Evolutionary conservation across 345 rosid genomes (phyloP).

Genomic region (Psidium guajava): DNA sequence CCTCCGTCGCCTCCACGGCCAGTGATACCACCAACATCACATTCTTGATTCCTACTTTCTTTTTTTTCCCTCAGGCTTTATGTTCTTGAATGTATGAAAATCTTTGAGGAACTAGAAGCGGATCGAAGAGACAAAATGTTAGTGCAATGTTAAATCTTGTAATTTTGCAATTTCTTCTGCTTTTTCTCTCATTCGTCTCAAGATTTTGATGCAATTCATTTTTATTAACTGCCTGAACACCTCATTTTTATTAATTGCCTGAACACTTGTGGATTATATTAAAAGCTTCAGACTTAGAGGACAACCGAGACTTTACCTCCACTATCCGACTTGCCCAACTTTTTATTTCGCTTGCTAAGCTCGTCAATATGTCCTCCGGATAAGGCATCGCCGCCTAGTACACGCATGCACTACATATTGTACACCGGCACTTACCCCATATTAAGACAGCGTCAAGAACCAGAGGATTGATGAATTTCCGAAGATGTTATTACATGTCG

Average conservation of each 20-base stretch:
- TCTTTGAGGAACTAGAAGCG: neutral
- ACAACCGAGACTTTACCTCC: neutral
- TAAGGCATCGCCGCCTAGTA: neutral
- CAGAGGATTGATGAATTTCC: neutral
- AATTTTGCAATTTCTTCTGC: neutral
- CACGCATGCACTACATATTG: neutral
- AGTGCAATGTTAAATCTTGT: no score
- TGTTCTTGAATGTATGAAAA: neutral
- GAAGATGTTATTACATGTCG: neutral
- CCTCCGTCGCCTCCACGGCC: neutral
- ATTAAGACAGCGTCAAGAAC: neutral
- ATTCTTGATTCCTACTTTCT: neutral
- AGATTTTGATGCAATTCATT: neutral
- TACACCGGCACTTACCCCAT: no score
- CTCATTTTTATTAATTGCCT: neutral
- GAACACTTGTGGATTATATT: neutral
- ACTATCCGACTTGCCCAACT: neutral
- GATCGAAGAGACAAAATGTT: neutral
- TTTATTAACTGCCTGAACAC: neutral
- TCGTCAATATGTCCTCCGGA: neutral
- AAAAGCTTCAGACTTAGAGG: neutral
- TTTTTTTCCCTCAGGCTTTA: neutral
- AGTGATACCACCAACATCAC: neutral
- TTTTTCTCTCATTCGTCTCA: neutral
- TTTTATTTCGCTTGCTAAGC: neutral